Base-by-base conservation (phyloP, 31 red algal species). In the Odonthalia washingtoniensis region DNA sequence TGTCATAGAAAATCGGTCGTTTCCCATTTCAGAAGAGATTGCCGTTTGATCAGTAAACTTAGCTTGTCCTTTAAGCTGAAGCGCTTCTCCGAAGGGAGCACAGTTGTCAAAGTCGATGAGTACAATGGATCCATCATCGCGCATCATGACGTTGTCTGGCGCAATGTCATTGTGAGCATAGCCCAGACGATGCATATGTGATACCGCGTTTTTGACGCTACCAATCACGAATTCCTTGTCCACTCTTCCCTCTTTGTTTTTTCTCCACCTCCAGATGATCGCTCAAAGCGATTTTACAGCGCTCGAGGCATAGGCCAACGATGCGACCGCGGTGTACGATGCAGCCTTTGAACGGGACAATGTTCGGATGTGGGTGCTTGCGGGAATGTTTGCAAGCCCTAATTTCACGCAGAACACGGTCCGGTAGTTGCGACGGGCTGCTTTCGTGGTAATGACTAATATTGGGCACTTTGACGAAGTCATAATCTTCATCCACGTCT, bases 21-120 rank as follows among this genome's bases (percentile, higher is more conserved):
- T n/a, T n/a, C n/a, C n/a, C n/a, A n/a, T n/a, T n/a, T n/a, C n/a
- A n/a, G n/a, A n/a, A n/a, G n/a, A n/a, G n/a, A n/a, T n/a, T n/a
- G n/a, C n/a, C n/a, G n/a, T n/a, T n/a, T n/a, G n/a, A n/a, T n/a
- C n/a, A n/a, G n/a, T n/a, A n/a, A n/a, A n/a, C n/a, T n/a, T n/a
- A n/a, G n/a, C n/a, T n/a, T n/a, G n/a, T n/a, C n/a, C n/a, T 40
- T 82, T 82, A 2, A 2, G 1, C 33, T 57, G 67, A 2, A 85
- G 68, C 31, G 1, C 5, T 38, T 73, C 3, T 33, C 70, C 82
- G 39, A 62, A 31, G 3, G 37, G 82, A 24, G 18, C 1, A 62
- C 82, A 85, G 2, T 65, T 41, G 40, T 85, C 82, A 67, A 85
- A 85, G 68, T 85, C 82, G 3, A 85, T 85, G 68, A 85, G 40